Evolutionary conservation across 1,284 basidiomycete species (phyloP), one percentile per base, ranked within the genome.

Genomic region (Trametes polyzona): DNA sequence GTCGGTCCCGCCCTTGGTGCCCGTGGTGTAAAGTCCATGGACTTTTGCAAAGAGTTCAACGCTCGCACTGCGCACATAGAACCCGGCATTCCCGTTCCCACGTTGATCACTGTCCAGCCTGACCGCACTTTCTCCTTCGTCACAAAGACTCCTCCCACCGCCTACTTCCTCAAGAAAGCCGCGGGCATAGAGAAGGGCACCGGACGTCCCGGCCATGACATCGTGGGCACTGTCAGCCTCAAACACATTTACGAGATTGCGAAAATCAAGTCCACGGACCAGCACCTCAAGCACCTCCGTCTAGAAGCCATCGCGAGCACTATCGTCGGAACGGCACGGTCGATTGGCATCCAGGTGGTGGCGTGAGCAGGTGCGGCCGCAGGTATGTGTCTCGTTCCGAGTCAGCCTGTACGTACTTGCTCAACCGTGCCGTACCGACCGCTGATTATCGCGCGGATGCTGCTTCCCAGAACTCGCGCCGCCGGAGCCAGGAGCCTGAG

Each of bases 181-280:
- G 90, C 95, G 40, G 91, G 90, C 9, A 88, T 98, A 68, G 91
- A 95, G 67, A 96, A 95, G 74, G 96, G 96, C 39, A 83, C 92
- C 35, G 91, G 85, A 36, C 86, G 86, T 67, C 88, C 90, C 48
- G 92, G 90, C 21, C 88, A 86, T 76, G 90, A 87, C 71, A 76
- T 81, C 58, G 79, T 83, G 58, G 95, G 92, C 46, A 95, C 90
- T 26, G 83, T 99, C 68, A 92, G 86, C 65, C 82, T 99, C 69
- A 99, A 99, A 80, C 96, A 98, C 78, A 84, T 99, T 69, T 99
- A 97, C 75, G 97, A 99, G 81, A 98, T 99, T 71, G 95, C 97
- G 35, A 97, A 93, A 82, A 92, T 99, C 73, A 99, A 99, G 80
- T 84, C 88, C 59, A 86, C 83, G 66, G 97, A 99, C 76, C 88